These are phyloP conservation scores for Trichophyton schoenleinii DNA, from an alignment of 2,329 filamentous ascomycete genomes.

Conservation along the genomic window DNA sequence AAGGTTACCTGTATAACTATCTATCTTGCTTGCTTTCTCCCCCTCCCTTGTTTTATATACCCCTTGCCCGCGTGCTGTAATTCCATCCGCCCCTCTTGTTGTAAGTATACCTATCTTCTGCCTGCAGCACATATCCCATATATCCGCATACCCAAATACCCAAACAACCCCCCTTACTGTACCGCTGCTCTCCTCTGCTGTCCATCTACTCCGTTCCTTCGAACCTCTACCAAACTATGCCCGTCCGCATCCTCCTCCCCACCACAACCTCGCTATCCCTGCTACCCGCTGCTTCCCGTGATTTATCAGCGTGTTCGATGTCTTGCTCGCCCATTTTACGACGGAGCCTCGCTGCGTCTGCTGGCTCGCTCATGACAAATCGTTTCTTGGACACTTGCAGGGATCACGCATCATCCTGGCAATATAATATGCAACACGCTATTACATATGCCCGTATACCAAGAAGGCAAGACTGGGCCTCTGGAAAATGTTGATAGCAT, in stretches of 20 bases:
- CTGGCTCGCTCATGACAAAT: background rate
- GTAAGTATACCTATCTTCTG: background rate
- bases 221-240: background rate
- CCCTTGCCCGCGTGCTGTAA: background rate
- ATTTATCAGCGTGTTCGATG: background rate
- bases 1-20: conserved; percentile 1
- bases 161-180: background rate
- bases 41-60: background rate
- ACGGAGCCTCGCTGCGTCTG: background rate
- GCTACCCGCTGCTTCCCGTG: background rate
- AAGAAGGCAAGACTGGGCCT: background rate
- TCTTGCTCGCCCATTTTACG: background rate
- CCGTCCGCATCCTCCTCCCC: background rate
- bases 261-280: background rate
- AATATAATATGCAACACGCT: no score
- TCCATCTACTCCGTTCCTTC: background rate
- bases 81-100: no score
- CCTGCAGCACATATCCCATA: background rate
- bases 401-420: background rate
- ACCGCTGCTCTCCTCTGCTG: background rate
- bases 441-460: background rate
- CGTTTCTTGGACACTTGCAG: background rate
- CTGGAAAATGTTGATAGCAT: no score
- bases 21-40: background rate
- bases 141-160: background rate